Base-by-base conservation (phyloP, 805 yeast genomes). In the Candida krabiensis region DNA sequence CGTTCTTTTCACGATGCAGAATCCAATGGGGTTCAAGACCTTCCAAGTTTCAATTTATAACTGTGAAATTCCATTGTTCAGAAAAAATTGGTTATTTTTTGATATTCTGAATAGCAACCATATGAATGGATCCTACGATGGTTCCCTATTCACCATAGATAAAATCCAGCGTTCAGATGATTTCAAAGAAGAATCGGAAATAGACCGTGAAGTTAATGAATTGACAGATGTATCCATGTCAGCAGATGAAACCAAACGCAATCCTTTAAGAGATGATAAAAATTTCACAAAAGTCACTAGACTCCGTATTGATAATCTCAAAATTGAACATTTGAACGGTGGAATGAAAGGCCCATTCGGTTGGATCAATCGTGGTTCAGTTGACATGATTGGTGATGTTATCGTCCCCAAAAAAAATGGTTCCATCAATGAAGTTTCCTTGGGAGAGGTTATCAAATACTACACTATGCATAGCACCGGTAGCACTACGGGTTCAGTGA, bases 321-420 rank as follows among this genome's bases (percentile, higher is more conserved):
- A 80, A 55, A 75, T 93, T 26, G 96, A 91, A 50, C 98, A 93
- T 62, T 64, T 93, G 41, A 93, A 93, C 56, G 77, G 86, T 1
- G 98, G 97, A 0, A 74, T 86, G 40, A 80, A 81, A 38, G 99
- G 99, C 0, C 96, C 98, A 9, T 88, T 93, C 62, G 97, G 98
- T 5, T 93, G 99, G 99, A 91, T 93, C 39, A 80, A 87, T 5
- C 74, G 77, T 44, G 99, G 99, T 11, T 80, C 80, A 35, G 98
- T 91, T 16, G 97, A 93, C 61, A 83, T 93, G 81, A 67, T 87
- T 46, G 97, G 96, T 6, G 97, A 93, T 56, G 79, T 91, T 13
- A 77, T 82, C 73, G 80, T 89, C 2, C 95, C 96, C 0, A 76
- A 77, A 32, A 50, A 52, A 26, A 53, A 58, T 29, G 47, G 47